Conservation (phyloP, 441 rosid genomes). For the Aleurites moluccanus region DNA sequence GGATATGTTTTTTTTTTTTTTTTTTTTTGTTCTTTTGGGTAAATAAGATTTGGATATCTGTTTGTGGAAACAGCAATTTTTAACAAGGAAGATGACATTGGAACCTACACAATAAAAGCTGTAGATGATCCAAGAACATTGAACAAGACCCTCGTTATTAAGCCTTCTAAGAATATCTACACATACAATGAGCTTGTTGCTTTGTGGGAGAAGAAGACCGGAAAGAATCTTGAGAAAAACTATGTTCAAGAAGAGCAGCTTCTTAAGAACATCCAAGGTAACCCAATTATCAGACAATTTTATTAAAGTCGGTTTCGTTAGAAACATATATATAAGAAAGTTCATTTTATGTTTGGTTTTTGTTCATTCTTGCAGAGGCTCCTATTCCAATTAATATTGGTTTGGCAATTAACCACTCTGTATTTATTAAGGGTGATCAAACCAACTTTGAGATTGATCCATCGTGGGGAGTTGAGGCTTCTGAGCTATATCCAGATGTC, state of each 20-base stretch:
- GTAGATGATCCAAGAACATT: conserved; percentile 65
- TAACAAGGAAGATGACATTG: conserved; percentile 56
- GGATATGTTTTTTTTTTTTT: no score
- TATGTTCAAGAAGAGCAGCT: conserved; percentile 58
- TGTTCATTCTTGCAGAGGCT: conserved; percentile 37
- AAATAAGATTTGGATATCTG: background rate
- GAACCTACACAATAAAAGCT: conserved; percentile 55
- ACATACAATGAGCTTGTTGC: conserved; percentile 55
- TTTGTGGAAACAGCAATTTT: conserved; percentile 39
- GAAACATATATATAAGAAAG: no score
- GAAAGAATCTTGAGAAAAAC: conserved; percentile 46
- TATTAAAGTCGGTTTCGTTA: no score
- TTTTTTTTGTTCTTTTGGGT: no score
- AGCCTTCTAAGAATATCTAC: conserved; percentile 51
- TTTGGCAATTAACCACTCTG: conserved; percentile 47
- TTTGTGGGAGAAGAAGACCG: conserved; percentile 59
- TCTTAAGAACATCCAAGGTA: conserved; percentile 52
- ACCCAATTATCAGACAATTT: background rate
- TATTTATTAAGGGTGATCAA: conserved; percentile 56
- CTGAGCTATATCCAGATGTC: conserved; percentile 61
- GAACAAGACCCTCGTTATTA: conserved; percentile 56
- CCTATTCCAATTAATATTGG: conserved; percentile 42
- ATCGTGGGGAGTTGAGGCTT: conserved; percentile 59
- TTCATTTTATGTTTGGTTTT: background rate
- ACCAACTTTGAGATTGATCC: conserved; percentile 55